A percentile compares a stretch with the other conserved stretches of the same genome.
These are phyloP conservation scores for Sicyos baderoa DNA, from an alignment of 306 rosid genomes.

Conservation along the genomic window DNA sequence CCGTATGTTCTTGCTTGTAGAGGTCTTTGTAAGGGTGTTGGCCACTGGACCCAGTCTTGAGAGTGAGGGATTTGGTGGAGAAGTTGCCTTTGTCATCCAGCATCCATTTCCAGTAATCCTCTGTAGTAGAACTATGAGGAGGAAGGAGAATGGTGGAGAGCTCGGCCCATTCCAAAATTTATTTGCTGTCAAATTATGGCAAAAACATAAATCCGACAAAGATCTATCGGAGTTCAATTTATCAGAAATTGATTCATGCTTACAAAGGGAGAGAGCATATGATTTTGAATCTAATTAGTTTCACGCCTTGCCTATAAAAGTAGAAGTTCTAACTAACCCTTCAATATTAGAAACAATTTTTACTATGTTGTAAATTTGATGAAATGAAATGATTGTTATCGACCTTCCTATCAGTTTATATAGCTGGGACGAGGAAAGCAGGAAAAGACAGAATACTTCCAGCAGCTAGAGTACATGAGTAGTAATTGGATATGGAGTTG, in stretches of 20 bases:
- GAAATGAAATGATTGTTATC: neutral
- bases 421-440: neutral
- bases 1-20: no score
- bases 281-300: no score
- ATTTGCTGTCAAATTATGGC: neutral
- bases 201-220: neutral
- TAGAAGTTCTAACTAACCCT: neutral
- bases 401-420: neutral
- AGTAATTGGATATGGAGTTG: slow-evolving; percentile 7
- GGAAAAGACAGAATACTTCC: neutral
- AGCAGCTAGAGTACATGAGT: neutral
- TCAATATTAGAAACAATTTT: neutral
- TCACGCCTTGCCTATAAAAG: neutral
- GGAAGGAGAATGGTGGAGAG: neutral
- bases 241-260: neutral
- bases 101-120: neutral
- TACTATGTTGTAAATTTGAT: neutral
- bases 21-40: neutral
- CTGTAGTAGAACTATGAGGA: neutral
- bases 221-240: neutral
- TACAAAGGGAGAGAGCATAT: neutral
- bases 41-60: no score
- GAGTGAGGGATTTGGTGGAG: neutral
- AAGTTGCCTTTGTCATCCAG: neutral
- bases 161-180: neutral